Base-by-base conservation (phyloP, 192 early-diverging fungal genomes). In the Spinellus fusiger region DNA sequence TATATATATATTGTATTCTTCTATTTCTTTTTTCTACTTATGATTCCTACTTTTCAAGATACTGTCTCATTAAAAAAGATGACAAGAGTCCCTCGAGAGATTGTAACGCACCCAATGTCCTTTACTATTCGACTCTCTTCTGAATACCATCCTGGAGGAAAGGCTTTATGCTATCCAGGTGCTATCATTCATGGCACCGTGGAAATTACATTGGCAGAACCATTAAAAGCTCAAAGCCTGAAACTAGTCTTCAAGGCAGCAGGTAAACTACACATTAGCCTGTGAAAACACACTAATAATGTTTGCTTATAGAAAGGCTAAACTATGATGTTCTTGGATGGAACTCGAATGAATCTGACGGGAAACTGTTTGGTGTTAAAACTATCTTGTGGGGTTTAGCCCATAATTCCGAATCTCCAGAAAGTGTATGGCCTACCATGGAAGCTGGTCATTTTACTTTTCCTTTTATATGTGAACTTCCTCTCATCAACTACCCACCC, bases 401-500 rank as follows among this genome's bases (percentile, higher is more conserved):
- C 27, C 49, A 37, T 35, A 28, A 49, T 18, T 34, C 38, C 16
- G 6, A 46, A 12, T 20, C 25, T 50, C 35, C 55, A 44, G n/a
- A n/a, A n/a, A n/a, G n/a, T n/a, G n/a, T n/a, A 49, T 16, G 5
- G 7, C 12, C 26, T 56, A 31, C 23, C 25, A 13, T 70, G n/a
- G 62, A 60, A 55, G 35, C 65, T 3, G 70, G 70, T 6, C 37
- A 37, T 12, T 61, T 67, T 12, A 16, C 13, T 18, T 73, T 67
- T 29, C 70, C 70, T 5, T 73, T 73, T 34, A 52, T 65, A 18
- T 46, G 47, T 20, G 65, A 73, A 47, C 44, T 73, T 13, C 70
- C 70, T 10, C 31, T 67, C 28, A 54, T 73, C 48, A 73, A 73
- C 16, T 73, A 73, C 47, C 52, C 56, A 3, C 60, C 65, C 3